Conservation (phyloP, 306 rosid genomes). For the Sicyos edulis region DNA sequence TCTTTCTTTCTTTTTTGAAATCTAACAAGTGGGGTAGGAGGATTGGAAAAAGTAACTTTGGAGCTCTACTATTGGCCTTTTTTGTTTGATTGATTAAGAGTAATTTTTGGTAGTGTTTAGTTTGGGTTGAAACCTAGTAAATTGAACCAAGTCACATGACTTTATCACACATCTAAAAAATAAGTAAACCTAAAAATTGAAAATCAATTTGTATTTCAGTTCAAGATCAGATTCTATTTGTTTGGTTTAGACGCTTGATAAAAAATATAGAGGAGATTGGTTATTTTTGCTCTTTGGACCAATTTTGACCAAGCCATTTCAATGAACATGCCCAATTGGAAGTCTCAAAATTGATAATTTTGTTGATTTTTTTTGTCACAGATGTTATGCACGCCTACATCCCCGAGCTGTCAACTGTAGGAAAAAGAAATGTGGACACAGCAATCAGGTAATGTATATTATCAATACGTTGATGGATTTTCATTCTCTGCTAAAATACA, state of each 20-base stretch:
- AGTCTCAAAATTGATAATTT: neutral
- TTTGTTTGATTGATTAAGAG: too few species aligned
- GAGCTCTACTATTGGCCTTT: too few species aligned
- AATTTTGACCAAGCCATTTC: neutral
- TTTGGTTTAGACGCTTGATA: neutral
- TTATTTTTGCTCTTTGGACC: neutral
- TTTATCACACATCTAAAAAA: neutral
- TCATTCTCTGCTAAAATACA: neutral
- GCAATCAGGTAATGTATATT: slow-evolving; percentile 67
- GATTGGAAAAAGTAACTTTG: too few species aligned
- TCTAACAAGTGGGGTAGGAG: too few species aligned
- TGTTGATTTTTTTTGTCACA: slow-evolving; percentile 15
- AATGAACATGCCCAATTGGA: neutral
- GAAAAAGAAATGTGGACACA: slow-evolving; percentile 99
- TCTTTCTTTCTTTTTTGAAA: too few species aligned
- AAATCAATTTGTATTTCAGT: neutral
- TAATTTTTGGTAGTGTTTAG: too few species aligned
- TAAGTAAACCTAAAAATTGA: neutral
- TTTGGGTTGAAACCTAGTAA: neutral
- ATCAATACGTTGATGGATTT: neutral
- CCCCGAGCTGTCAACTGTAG: slow-evolving; percentile 99
- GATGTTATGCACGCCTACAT: slow-evolving; percentile 92
- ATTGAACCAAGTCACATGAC: neutral
- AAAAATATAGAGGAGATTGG: neutral
- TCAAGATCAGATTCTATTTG: neutral